These are phyloP conservation scores for Sugiyamaella neomexicana DNA, from an alignment of 1,139 yeast genomes.

Conservation along the genomic window DNA sequence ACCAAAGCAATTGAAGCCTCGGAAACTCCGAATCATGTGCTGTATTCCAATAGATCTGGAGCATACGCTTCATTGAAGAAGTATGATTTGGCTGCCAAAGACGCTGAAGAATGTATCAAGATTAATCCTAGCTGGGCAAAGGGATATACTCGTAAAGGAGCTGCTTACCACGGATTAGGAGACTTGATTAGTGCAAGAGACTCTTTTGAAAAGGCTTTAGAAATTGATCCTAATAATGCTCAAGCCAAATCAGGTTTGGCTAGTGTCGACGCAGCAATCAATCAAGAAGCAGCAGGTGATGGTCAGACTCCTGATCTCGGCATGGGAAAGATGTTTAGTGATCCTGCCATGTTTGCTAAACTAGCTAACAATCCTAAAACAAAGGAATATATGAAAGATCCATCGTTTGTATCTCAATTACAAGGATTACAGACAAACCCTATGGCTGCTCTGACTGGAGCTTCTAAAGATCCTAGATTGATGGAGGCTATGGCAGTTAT, in stretches of 20 bases:
- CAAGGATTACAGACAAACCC: conserved; percentile 70
- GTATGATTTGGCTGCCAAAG: conserved; percentile 70
- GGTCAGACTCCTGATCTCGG: conserved; percentile 70
- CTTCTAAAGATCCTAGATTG: conserved; percentile 78
- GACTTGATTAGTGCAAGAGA: conserved; percentile 57
- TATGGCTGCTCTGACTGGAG: conserved; percentile 55
- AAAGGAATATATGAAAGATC: conserved; percentile 82
- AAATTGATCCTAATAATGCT: conserved; percentile 75
- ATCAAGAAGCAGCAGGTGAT: conserved; percentile 42
- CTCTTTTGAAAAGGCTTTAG: conserved; percentile 77
- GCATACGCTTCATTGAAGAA: conserved; percentile 78
- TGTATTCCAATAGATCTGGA: conserved; percentile 93
- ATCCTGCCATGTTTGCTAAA: conserved; percentile 75
- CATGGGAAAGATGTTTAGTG: conserved; percentile 70
- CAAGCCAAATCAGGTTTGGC: conserved; percentile 85
- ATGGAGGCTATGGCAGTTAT: conserved; percentile 86
- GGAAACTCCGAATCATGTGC: conserved; percentile 78
- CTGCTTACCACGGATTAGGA: conserved; percentile 86
- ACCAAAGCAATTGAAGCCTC: conserved; percentile 88
- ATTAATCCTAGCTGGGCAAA: conserved; percentile 89
- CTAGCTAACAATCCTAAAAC: conserved; percentile 86
- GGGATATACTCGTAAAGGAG: conserved; percentile 91
- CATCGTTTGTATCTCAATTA: conserved; percentile 73
- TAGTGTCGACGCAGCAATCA: conserved; percentile 61
- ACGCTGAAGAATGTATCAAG: conserved; percentile 78